Evolutionary conservation across 257 asterid genomes (phyloP).

Genomic region (Oldenlandia corymbosa): DNA sequence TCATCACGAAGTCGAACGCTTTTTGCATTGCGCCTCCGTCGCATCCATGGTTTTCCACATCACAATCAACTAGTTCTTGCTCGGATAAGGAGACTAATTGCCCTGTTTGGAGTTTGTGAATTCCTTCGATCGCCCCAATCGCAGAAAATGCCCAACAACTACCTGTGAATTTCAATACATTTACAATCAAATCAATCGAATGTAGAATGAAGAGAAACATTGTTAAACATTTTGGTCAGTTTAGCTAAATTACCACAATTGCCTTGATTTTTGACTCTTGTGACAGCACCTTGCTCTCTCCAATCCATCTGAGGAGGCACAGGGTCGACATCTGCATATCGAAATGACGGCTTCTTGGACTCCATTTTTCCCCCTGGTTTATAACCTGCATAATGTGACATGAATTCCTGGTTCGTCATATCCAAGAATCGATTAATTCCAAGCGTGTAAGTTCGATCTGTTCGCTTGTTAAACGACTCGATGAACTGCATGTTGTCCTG

Average conservation of each 20-base stretch:
- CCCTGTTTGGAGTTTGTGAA: no score
- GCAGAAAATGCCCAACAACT: no score
- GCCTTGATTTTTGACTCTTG: slow-evolving; percentile 12
- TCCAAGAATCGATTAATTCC: slow-evolving; percentile 6
- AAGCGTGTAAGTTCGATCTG: neutral
- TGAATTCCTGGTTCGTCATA: slow-evolving; percentile 12
- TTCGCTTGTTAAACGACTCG: slow-evolving; percentile 6
- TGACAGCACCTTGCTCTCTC: slow-evolving; percentile 15
- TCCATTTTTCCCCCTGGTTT: neutral
- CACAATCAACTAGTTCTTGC: no score
- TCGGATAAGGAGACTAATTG: no score
- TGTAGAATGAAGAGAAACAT: no score
- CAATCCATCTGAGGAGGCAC: neutral
- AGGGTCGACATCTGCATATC: neutral
- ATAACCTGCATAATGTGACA: neutral
- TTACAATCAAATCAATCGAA: no score
- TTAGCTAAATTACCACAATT: slow-evolving; percentile 2
- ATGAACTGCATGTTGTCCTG: slow-evolving; percentile 15
- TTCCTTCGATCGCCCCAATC: no score
- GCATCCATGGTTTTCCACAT: neutral
- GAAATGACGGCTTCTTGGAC: neutral
- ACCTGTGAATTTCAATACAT: no score
- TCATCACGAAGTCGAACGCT: neutral
- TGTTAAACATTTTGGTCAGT: no score
- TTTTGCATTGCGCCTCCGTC: neutral